These are phyloP conservation scores for Trichoderma guizhouense DNA, from an alignment of 2,329 filamentous ascomycete genomes.

Conservation along the genomic window DNA sequence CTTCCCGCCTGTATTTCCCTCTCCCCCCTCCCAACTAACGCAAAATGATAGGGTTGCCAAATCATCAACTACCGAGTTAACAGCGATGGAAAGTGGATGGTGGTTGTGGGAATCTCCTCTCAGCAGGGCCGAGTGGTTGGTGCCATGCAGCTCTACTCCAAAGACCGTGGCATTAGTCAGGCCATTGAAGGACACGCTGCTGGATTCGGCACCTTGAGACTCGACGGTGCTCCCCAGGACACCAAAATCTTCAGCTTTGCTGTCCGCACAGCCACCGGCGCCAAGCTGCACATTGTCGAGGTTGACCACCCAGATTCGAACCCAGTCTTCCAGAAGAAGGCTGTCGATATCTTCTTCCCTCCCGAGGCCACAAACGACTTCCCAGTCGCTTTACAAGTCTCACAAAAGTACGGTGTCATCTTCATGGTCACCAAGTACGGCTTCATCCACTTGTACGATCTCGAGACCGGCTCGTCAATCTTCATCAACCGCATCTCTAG, in stretches of 20 bases:
- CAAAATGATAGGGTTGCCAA: slow-evolving; percentile 71
- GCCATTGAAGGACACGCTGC: slow-evolving; percentile 97
- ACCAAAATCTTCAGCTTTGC: slow-evolving; percentile 97
- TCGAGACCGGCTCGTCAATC: slow-evolving; percentile 91
- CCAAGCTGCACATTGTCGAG: slow-evolving; percentile 96
- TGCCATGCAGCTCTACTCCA: slow-evolving; percentile 95
- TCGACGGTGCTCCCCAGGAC: slow-evolving; percentile 85
- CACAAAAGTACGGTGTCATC: slow-evolving; percentile 92
- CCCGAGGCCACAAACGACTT: slow-evolving; percentile 95
- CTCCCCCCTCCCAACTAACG: neutral
- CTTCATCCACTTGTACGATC: slow-evolving; percentile 97
- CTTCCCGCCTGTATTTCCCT: neutral
- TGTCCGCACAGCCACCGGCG: slow-evolving; percentile 81
- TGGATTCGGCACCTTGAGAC: slow-evolving; percentile 81
- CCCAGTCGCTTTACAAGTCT: slow-evolving; percentile 96
- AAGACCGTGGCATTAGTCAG: slow-evolving; percentile 93
- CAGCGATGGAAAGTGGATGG: slow-evolving; percentile 96
- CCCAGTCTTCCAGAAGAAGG: slow-evolving; percentile 88
- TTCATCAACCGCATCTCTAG: slow-evolving; percentile 99
- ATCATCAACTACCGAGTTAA: slow-evolving; percentile 99
- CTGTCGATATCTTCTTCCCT: slow-evolving; percentile 96
- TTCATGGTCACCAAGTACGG: slow-evolving; percentile 98
- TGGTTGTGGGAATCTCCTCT: slow-evolving; percentile 91
- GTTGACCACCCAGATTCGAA: slow-evolving; percentile 91
- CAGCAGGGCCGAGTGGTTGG: slow-evolving; percentile 91